A percentile compares a stretch with the other conserved stretches of the same genome.
phyloP scores from a whole-genome alignment of 2,329 filamentous ascomycete genomes.

The Cladophialophora immunda region DNA sequence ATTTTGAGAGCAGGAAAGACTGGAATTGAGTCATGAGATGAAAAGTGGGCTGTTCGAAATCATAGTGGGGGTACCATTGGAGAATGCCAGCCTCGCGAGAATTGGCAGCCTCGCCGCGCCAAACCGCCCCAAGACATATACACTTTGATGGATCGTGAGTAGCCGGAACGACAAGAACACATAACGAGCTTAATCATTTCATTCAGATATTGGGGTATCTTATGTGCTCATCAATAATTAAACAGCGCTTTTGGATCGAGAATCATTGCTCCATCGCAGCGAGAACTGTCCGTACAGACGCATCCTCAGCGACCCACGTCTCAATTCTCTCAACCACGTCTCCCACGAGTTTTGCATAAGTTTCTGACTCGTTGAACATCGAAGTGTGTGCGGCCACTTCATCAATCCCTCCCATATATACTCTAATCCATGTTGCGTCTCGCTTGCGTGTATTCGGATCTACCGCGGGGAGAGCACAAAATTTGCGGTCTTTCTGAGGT shows the following conservation, averaged over 20 bases:
- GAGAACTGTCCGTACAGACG: constrained; percentile 40
- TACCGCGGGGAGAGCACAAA: constrained; percentile 75
- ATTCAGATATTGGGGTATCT: constrained; percentile 5
- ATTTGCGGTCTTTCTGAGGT: constrained; percentile 71
- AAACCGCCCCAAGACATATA: too few relatives aligned
- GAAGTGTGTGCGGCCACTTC: constrained; percentile 87
- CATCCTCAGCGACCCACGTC: constrained; percentile 74
- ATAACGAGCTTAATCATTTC: not conserved
- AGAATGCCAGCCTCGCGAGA: constrained; percentile 10
- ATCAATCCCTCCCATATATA: constrained; percentile 84
- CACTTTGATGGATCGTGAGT: too few relatives aligned
- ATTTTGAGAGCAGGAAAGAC: not conserved
- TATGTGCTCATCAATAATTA: constrained; percentile 6
- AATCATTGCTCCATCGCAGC: constrained; percentile 12
- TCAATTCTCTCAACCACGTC: constrained; percentile 74
- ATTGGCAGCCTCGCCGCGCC: constrained; percentile 1
- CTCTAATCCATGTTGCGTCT: constrained; percentile 78
- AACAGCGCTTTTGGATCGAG: not conserved
- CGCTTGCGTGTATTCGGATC: constrained; percentile 62
- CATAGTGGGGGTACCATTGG: constrained; percentile 8
- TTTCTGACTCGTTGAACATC: constrained; percentile 74
- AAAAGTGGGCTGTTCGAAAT: constrained; percentile 21
- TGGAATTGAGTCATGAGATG: constrained; percentile 22
- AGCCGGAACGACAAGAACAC: not conserved
- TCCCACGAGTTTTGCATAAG: constrained; percentile 79